Percentiles rank a stretch among this genome's conserved stretches.
Conservation (phyloP, 2,329 filamentous ascomycete genomes). For the Parascedosporium putredinis region DNA sequence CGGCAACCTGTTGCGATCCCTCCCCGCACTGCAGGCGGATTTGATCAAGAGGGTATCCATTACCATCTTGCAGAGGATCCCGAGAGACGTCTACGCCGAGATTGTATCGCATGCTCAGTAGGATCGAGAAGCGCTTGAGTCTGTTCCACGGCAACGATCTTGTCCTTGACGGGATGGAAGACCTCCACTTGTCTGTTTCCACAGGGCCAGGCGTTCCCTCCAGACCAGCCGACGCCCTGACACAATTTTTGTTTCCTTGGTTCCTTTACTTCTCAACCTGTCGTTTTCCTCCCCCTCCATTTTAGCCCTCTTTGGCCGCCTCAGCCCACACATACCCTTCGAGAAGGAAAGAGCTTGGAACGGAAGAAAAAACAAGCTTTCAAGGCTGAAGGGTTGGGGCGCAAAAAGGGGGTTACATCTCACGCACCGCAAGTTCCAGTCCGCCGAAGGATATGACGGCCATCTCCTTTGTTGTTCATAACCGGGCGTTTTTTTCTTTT, state of each 20-base stretch:
- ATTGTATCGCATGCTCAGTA: conserved; percentile 79
- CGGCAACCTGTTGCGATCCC: conserved; percentile 81
- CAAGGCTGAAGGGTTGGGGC: not conserved
- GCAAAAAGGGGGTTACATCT: not conserved
- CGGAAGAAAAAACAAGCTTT: too few relatives aligned
- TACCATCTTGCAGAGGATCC: conserved; percentile 79
- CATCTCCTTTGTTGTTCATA: too few relatives aligned
- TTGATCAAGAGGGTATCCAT: conserved; percentile 78
- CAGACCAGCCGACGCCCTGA: not conserved
- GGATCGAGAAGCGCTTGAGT: not conserved
- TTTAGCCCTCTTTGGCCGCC: not conserved
- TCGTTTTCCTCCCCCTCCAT: not conserved
- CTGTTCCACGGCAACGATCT: not conserved
- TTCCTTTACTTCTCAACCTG: not conserved
- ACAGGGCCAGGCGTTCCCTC: too few relatives aligned
- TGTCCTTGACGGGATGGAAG: too few relatives aligned
- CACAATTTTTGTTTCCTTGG: not conserved
- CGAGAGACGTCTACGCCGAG: conserved; percentile 80
- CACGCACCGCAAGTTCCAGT: too few relatives aligned
- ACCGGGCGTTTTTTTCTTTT: too few relatives aligned
- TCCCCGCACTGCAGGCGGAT: conserved; percentile 73
- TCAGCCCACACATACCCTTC: not conserved
- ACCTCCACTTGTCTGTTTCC: too few relatives aligned
- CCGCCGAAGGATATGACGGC: too few relatives aligned
- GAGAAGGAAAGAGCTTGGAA: not conserved